Percentiles rank a stretch among this genome's conserved stretches.
phyloP scores from a whole-genome alignment of 2,329 filamentous ascomycete genomes.

The Fusarium verticillioides region DNA sequence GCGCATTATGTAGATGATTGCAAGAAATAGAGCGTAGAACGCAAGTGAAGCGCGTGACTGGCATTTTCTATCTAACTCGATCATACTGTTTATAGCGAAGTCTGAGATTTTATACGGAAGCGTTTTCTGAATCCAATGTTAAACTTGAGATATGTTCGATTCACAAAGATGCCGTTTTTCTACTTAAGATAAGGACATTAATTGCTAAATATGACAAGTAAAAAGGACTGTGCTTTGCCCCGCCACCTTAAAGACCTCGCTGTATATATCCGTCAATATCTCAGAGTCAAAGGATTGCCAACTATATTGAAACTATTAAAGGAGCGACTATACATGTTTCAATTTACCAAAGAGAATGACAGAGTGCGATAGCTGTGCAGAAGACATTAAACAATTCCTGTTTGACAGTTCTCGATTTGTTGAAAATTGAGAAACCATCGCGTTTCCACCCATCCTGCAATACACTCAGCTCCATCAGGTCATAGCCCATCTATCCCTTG shows the following conservation, averaged over 20 bases:
- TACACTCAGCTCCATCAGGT: not conserved
- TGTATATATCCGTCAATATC: fast-evolving
- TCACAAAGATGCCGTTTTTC: not conserved
- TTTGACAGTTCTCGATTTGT: not conserved
- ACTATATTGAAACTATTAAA: not conserved
- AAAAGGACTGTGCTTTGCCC: no score
- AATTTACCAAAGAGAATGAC: not conserved
- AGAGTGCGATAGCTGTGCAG: not conserved
- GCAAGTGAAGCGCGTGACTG: fast-evolving
- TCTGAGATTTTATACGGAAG: not conserved
- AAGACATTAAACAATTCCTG: not conserved
- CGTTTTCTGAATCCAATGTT: fast-evolving
- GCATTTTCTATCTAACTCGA: fast-evolving
- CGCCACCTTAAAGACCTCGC: not conserved
- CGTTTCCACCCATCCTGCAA: not conserved
- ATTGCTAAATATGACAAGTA: not conserved
- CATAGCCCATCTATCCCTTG: not conserved
- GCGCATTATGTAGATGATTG: not conserved
- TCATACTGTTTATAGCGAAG: fast-evolving
- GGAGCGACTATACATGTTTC: not conserved
- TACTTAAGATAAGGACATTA: fast-evolving
- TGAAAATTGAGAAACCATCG: not conserved
- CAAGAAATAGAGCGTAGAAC: fast-evolving
- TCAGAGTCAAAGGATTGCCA: not conserved
- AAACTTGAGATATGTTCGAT: fast-evolving